Evolutionary conservation across 805 yeast species (phyloP).

Genomic region (Spathaspora girioi): DNA sequence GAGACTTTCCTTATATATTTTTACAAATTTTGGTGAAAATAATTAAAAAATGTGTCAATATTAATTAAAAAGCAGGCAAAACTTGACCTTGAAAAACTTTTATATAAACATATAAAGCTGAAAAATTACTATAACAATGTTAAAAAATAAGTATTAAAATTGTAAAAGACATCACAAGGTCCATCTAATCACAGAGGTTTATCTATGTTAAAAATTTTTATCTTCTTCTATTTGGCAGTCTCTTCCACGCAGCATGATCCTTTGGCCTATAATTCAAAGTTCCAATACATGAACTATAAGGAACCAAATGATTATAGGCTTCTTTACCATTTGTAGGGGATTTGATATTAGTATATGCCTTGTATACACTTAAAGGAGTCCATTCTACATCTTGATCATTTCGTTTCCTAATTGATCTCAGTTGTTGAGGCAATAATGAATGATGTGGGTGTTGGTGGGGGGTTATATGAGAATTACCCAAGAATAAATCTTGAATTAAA

Average conservation of each 20-base stretch:
- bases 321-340: slow-evolving; percentile 12
- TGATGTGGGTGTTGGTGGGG: background rate
- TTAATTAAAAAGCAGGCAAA: too few species aligned
- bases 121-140: background rate
- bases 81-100: background rate
- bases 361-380: slow-evolving; percentile 30
- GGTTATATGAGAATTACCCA: background rate
- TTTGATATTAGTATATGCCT: slow-evolving; percentile 29
- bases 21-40: too few species aligned
- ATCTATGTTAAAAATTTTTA: too few species aligned
- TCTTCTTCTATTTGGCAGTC: slow-evolving; percentile 9
- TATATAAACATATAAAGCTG: background rate
- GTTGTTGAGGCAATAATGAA: background rate
- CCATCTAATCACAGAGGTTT: too few species aligned
- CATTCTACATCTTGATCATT: slow-evolving; percentile 16
- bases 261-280: slow-evolving; percentile 10
- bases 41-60: too few species aligned
- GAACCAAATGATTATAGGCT: slow-evolving; percentile 10
- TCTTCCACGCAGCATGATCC: slow-evolving; percentile 10
- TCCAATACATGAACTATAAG: slow-evolving; percentile 10
- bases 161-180: too few species aligned
- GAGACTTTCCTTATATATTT: background rate
- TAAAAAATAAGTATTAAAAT: too few species aligned
- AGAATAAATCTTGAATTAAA: slow-evolving; percentile 7
- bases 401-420: slow-evolving; percentile 4